Percentiles rank a stretch among this genome's conserved stretches.
These are phyloP conservation scores for Beta corolliflora DNA, from an alignment of 179 eudicot genomes.

Conservation along the genomic window DNA sequence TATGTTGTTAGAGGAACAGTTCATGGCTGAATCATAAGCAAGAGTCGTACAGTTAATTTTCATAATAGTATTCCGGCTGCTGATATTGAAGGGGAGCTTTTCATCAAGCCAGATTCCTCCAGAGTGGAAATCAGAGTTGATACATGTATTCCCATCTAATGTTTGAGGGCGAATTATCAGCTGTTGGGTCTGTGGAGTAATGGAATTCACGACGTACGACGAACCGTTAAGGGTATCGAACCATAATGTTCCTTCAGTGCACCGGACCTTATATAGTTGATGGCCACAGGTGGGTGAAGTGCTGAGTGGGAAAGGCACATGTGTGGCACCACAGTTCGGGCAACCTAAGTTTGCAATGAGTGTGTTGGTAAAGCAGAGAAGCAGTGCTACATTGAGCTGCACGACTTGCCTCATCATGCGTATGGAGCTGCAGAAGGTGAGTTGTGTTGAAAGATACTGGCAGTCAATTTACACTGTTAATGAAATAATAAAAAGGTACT, in stretches of 20 bases:
- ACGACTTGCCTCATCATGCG: slow-evolving; percentile 5
- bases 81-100: slow-evolving; percentile 50
- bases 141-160: slow-evolving; percentile 38
- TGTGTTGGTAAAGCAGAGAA: background rate
- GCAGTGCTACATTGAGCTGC: background rate
- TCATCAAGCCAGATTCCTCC: slow-evolving; percentile 64
- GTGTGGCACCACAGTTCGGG: slow-evolving; percentile 47
- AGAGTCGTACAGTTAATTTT: slow-evolving; percentile 48
- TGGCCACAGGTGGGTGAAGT: slow-evolving; percentile 51
- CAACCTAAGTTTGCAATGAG: slow-evolving; percentile 25
- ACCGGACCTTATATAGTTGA: slow-evolving; percentile 43
- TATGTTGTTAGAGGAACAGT: slow-evolving; percentile 54
- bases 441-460: background rate
- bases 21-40: slow-evolving; percentile 50
- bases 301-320: slow-evolving; percentile 63
- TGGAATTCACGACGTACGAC: slow-evolving; percentile 38
- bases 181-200: slow-evolving; percentile 30
- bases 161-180: slow-evolving; percentile 44
- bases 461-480: too few relatives aligned
- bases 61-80: slow-evolving; percentile 53
- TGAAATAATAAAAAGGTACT: too few relatives aligned
- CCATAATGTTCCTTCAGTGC: slow-evolving; percentile 42
- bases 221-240: slow-evolving; percentile 50
- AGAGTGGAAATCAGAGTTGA: slow-evolving; percentile 42
- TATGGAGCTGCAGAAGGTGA: background rate